phyloP scores from a whole-genome alignment of 2,329 filamentous ascomycete species.

The Graphilbum fragrans region DNA sequence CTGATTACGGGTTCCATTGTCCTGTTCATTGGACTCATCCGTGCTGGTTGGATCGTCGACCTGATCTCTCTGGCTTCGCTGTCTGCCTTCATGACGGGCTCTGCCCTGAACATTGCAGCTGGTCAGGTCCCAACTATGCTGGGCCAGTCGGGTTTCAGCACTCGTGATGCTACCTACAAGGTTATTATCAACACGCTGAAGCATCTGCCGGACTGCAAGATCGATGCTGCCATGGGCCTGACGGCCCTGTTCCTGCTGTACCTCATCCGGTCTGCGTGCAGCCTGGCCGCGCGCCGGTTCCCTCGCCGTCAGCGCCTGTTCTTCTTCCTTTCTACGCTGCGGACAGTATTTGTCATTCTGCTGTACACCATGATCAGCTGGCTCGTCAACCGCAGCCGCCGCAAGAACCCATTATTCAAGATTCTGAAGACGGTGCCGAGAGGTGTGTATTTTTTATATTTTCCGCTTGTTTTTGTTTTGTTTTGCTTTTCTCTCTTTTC shows the following conservation, averaged over 20 bases:
- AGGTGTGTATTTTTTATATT: conserved; percentile 29
- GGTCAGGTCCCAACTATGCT: conserved; percentile 77
- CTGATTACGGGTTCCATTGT: conserved; percentile 70
- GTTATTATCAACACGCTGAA: conserved; percentile 78
- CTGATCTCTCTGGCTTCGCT: conserved; percentile 85
- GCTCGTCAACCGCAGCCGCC: conserved; percentile 60
- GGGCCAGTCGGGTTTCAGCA: conserved; percentile 56
- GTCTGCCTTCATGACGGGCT: conserved; percentile 94
- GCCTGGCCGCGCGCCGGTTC: conserved; percentile 52
- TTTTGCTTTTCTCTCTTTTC: neutral
- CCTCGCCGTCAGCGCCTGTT: conserved; percentile 60
- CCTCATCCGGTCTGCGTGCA: conserved; percentile 55
- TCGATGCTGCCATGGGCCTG: conserved; percentile 86
- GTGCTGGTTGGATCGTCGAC: conserved; percentile 83
- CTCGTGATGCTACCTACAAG: conserved; percentile 61
- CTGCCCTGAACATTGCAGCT: conserved; percentile 74
- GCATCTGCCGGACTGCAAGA: conserved; percentile 48
- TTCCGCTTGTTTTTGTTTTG: neutral
- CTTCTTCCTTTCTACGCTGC: conserved; percentile 85
- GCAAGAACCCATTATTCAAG: conserved; percentile 53
- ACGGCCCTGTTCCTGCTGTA: conserved; percentile 71
- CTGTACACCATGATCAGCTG: conserved; percentile 88
- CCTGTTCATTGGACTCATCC: conserved; percentile 62
- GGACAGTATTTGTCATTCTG: conserved; percentile 83
- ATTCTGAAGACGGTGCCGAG: conserved; percentile 69